Evolutionary conservation across 495 filamentous ascomycete species (phyloP), one percentile per base, ranked within the genome.

Genomic region (Stereocaulon alpinum): DNA sequence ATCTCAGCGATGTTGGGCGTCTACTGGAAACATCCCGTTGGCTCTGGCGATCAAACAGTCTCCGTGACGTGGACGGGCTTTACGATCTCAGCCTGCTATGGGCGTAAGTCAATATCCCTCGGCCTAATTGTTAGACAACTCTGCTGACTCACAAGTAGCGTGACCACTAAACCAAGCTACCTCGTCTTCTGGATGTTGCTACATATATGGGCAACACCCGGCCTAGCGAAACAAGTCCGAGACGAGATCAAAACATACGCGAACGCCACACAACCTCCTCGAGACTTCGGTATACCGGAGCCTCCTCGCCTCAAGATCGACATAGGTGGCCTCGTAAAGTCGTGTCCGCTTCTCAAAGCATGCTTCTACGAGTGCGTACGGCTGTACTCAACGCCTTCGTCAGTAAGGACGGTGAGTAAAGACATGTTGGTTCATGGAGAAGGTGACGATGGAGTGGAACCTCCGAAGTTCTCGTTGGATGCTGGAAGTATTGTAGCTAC

Each of bases 131-230:
- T 4, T 44, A 44, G 3, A 22, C 18, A 27, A 10, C 1, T 14
- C 32, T 17, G 6, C 56, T 58, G 14, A 58, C 27, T 4, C 17
- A 11, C 20, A 14, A 7, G 22, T 7, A 41, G 45, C 6, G 50
- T 41, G 44, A 75, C 77, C 57, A 76, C 75, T 11, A 77, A 84
- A 57, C 67, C 74, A 2, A 72, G 77, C 15, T 72, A 75, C 34
- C 68, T 78, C 48, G 74, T 76, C 3, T 85, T 81, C 64, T 86
- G 82, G 82, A 74, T 75, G 49, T 52, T 84, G 20, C 63, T 81
- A 17, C 80, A 75, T 53, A 74, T 86, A 37, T 77, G 77, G 59
- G 66, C 74, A 14, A 74, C 74, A 27, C 70, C 72, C 11, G 64
- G 64, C 1, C 70, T 82, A 22, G 58, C 82, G 10, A 67, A 69